Percentiles rank a stretch among this genome's conserved stretches.
Conservation (phyloP, 2,329 filamentous ascomycete species). For the Xylariaceae sp. region DNA sequence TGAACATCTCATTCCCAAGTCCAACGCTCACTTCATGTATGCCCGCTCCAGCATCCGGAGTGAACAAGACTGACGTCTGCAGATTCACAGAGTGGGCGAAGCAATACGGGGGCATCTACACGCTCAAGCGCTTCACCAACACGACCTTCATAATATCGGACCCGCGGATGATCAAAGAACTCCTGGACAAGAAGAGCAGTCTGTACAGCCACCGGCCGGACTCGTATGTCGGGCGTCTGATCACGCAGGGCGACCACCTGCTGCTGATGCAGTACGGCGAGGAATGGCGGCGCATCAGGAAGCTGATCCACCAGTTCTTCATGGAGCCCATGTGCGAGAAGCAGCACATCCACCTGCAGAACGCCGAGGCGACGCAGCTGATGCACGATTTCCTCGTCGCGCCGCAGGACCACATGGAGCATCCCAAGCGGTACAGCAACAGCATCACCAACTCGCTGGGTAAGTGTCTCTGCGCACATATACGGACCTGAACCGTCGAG, state of each 20-base stretch:
- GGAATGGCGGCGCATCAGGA: constrained; percentile 43
- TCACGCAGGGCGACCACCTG: constrained; percentile 42
- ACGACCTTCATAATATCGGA: constrained; percentile 10
- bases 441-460: constrained; percentile 42
- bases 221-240: constrained; percentile 41
- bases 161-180: constrained; percentile 9
- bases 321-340: constrained; percentile 43
- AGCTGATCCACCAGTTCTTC: constrained; percentile 42
- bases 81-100: constrained; percentile 14
- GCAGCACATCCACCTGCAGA: constrained; percentile 38
- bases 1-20: constrained; percentile 13
- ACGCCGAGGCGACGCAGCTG: constrained; percentile 48
- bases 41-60: too few species aligned
- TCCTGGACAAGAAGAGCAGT: constrained; percentile 11
- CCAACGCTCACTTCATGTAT: constrained; percentile 11
- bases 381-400: constrained; percentile 39
- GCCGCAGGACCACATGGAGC: constrained; percentile 42
- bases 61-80: background rate
- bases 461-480: background rate
- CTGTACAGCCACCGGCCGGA: constrained; percentile 40
- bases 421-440: constrained; percentile 46
- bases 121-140: constrained; percentile 11
- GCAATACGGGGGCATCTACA: constrained; percentile 12
- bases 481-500: too few species aligned
- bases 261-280: constrained; percentile 43